Evolutionary conservation across 2,329 filamentous ascomycete genomes (phyloP), one percentile per base, ranked within the genome.

Genomic region (Zymoseptoria passerinii): DNA sequence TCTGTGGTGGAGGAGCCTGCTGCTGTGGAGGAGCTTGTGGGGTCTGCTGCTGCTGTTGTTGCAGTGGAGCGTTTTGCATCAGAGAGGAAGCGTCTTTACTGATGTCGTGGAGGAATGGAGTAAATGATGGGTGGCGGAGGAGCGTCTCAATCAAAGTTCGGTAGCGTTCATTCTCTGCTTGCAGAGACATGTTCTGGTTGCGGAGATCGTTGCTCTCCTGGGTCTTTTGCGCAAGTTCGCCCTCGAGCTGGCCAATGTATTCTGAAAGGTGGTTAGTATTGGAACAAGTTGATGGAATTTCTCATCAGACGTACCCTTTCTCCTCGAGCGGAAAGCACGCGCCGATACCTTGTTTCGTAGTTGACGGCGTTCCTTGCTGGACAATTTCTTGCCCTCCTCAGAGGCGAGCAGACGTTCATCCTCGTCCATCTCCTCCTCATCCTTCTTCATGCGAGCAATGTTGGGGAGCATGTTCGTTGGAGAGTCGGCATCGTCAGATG

Each of bases 341-440:
- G 94, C 94, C 49, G 94, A 99, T 4, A 99, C 94, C 78, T 99
- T 99, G 83, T 99, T 99, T 64, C 94, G 85, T n/a, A 99, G 82
- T 75, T 97, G 94, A 66, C 94, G 87, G 61, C 94, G 87, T 76
- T 97, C 92, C 78, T 97, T 97, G 80, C 90, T 95, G 76, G 87
- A 94, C n/a, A 99, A 83, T 80, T 96, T 96, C 86, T 99, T 99
- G 69, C 92, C 94, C 76, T 96, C 92, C 70, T 99, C 94, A 61
- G 91, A 96, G n/a, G 90, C 90, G 52, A 96, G 80, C 8, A 96
- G 80, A 65, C 90, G 83, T 80, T 97, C 94, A 68, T 97, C 94
- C 74, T 96, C 92, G 67, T 99, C 94, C 92, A 99, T 97, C 55
- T 97, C 92, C 62, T 96, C 92, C 69, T 97, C 92, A 50, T 96